Evolutionary conservation across 2,329 filamentous ascomycete genomes (phyloP).

Genomic region (Sarocladiaceae sp.): DNA sequence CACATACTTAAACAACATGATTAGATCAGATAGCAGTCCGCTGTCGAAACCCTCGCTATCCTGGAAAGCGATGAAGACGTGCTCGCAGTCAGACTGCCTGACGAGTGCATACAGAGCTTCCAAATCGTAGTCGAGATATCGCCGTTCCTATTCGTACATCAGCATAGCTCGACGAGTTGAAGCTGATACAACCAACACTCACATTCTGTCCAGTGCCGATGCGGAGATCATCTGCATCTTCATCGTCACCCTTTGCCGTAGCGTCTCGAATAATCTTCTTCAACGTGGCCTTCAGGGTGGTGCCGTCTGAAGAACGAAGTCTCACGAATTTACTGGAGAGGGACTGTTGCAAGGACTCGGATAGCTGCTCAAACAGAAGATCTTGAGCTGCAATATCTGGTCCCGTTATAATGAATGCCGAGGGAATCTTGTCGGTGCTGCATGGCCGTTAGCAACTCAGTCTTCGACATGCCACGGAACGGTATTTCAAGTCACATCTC

Average conservation of each 20-base stretch:
- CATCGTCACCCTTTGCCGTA: constrained; percentile 41
- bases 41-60: constrained; percentile 81
- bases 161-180: constrained; percentile 10
- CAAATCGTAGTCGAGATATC: constrained; percentile 74
- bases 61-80: constrained; percentile 69
- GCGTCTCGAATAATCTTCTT: constrained; percentile 70
- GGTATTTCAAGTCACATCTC: constrained; percentile 22
- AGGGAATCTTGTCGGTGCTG: constrained; percentile 52
- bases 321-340: constrained; percentile 56
- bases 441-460: constrained; percentile 14
- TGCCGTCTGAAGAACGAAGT: constrained; percentile 66
- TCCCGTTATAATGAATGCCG: constrained; percentile 71
- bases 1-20: constrained; percentile 63
- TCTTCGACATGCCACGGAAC: background rate
- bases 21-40: constrained; percentile 64
- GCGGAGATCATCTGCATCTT: constrained; percentile 49
- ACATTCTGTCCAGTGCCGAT: constrained; percentile 43
- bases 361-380: constrained; percentile 68
- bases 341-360: constrained; percentile 46
- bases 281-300: constrained; percentile 67
- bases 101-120: constrained; percentile 63
- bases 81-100: constrained; percentile 45
- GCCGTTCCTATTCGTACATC: constrained; percentile 45
- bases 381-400: constrained; percentile 74
- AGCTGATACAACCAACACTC: constrained; percentile 19